A percentile compares a stretch with the other conserved stretches of the same genome.
phyloP scores from a whole-genome alignment of 208 protist species.

The Trypanosoma boissoni region DNA sequence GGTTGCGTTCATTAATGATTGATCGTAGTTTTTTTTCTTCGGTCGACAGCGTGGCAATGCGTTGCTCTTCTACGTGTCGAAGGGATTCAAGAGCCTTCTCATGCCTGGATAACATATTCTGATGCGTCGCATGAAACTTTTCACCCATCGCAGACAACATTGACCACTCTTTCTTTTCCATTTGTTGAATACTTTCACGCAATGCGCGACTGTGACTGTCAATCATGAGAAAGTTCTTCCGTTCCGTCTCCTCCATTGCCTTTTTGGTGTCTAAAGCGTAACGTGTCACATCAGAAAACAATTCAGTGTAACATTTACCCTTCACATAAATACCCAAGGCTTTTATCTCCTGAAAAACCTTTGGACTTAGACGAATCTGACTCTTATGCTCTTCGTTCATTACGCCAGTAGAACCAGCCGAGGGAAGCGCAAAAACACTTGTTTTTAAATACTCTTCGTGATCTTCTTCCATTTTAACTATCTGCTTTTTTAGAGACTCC shows the following conservation, averaged over 20 bases:
- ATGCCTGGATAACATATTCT: slow-evolving; percentile 2
- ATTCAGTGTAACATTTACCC: not conserved
- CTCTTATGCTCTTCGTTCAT: not conserved
- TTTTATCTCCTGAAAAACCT: slow-evolving; percentile 16
- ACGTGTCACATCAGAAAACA: slow-evolving; percentile 5
- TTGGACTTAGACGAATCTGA: not conserved
- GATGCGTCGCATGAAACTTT: slow-evolving; percentile 11
- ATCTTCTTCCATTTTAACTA: not conserved
- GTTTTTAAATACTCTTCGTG: not conserved
- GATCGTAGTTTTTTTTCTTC: no score
- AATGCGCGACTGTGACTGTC: slow-evolving; percentile 21
- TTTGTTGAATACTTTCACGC: slow-evolving; percentile 12
- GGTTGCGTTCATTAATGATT: no score
- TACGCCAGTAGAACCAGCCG: not conserved
- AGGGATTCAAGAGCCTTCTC: not conserved
- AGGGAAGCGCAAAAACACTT: not conserved
- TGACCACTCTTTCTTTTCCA: slow-evolving; percentile 19
- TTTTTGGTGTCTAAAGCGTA: slow-evolving; percentile 1
- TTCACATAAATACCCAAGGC: slow-evolving; percentile 8
- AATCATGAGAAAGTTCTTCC: slow-evolving; percentile 26
- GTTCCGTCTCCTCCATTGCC: slow-evolving; percentile 8
- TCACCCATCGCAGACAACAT: slow-evolving; percentile 18
- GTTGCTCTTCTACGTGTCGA: slow-evolving; percentile 9
- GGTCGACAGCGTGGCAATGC: no score
- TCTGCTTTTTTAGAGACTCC: not conserved